Base-by-base conservation (phyloP, 2,329 filamentous ascomycete species). In the Peltaster fructicola region DNA sequence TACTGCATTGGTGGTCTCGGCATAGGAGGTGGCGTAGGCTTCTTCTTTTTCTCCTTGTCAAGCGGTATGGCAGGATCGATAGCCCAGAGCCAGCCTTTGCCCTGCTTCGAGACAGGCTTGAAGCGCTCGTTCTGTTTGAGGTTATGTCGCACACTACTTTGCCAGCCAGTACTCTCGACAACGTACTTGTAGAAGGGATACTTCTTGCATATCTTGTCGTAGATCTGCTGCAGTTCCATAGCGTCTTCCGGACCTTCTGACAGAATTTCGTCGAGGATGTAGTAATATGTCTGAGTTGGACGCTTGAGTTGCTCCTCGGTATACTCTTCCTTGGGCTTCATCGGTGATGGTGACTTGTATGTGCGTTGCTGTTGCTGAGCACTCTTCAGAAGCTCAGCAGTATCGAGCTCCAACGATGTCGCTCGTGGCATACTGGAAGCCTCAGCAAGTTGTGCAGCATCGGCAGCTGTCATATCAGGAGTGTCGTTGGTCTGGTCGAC, bases 231-330 rank as follows among this genome's bases (percentile, higher is more conserved):
- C 15, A 74, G 50, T 22, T 70, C 69, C 54, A 73, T 68, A 29
- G 63, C 59, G 5, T 57, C 57, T 11, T 53, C 61, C 14, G 53
- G 53, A 17, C 65, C 61, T 17, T 66, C 61, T 2, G 63, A 60
- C 15, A 74, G 58, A 8, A 63, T 62, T 41, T 73, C 68, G 36
- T 71, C 68, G 26, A 73, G 68, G 20, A 73, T 57, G 14, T 68
- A 60, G 6, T 70, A 65, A 38, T 73, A 74, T 16, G 70, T 72
- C 31, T 64, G 60, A 4, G 57, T 59, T 2, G 69, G 69, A 48
- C 79, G 77, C 30, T 70, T 67, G 24, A 82, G 57, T 50, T 82
- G 73, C 41, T 82, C 77, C 17, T 73, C 68, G 2, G 74, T 79
- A 45, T 74, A 61, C 38, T 75, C 73, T 25, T 64, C 64, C 20